Base-by-base conservation (phyloP, 2,329 filamentous ascomycete genomes). In the Venturia oleaginea region DNA sequence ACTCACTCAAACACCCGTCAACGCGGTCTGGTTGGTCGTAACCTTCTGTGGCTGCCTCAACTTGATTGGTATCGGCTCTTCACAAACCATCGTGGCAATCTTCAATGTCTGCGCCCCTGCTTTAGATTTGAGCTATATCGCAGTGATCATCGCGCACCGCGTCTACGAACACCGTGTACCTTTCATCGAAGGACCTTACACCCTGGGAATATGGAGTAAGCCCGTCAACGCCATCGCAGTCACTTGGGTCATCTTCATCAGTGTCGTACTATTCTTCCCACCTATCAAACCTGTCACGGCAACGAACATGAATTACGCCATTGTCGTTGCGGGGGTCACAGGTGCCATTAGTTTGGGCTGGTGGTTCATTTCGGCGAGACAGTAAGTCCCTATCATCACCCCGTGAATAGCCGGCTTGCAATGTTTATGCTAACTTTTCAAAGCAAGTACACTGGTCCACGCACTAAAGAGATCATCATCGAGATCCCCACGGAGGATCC, bases 21-120 rank as follows among this genome's bases (percentile, higher is more conserved):
- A 86, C 66, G 81, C 83, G 2, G 85, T 87, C 64, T 87, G 84
- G 84, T 81, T 86, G 60, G 83, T 86, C 55, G 84, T 86, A 2
- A 69, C 79, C 66, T 84, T 84, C 72, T 85, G 83, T 71, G 75
- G 71, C 68, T 77, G 74, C 61, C 75, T 83, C 30, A 80, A 81
- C 67, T 73, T 81, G 51, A 83, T 84, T 66, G 81, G 78, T 2
- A 78, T 83, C 54, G 81, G 81, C 51, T 78, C 74, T 55, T 79
- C 77, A 4, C 71, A 79, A 61, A 83, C 81, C 6, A 83, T 83
- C 67, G 76, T 76, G 24, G 75, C 76, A 40, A 79, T 80, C 65
- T 80, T 79, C 74, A 79, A 78, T 71, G 74, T 79, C 63, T 78
- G 76, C 59, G 78, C 78, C 1, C 77, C 77, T 0, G 77, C 77